phyloP scores from a whole-genome alignment of 129 eudicot genomes.

The Glebionis coronaria region DNA sequence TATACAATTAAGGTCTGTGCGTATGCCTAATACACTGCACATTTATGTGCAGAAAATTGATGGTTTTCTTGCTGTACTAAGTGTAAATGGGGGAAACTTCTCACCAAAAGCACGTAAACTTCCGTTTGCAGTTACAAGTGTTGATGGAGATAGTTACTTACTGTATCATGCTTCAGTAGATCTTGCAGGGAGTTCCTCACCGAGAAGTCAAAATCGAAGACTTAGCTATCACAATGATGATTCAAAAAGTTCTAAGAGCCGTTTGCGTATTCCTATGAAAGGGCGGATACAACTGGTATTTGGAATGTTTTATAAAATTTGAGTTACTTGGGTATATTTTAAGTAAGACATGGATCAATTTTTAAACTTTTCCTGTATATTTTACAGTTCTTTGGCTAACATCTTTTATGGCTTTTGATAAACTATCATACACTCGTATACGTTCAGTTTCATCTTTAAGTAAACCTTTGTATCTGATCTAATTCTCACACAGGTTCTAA shows the following conservation, averaged over 20 bases:
- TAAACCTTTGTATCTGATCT: slow-evolving; percentile 18
- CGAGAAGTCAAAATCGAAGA: slow-evolving; percentile 28
- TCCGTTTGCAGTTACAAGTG: slow-evolving; percentile 83
- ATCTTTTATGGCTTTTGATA: slow-evolving; percentile 6
- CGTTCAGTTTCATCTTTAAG: slow-evolving; percentile 11
- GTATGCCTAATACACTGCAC: slow-evolving; percentile 29
- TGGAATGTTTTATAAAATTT: slow-evolving; percentile 4
- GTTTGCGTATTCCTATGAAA: slow-evolving; percentile 80
- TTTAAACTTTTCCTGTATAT: background rate
- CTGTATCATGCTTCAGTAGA: slow-evolving; percentile 75
- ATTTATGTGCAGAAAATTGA: slow-evolving; percentile 56
- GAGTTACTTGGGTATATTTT: background rate
- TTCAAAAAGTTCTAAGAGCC: slow-evolving; percentile 37
- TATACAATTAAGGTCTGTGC: slow-evolving; percentile 15
- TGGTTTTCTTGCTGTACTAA: slow-evolving; percentile 79
- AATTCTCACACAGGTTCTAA: slow-evolving; percentile 57
- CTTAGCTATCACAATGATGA: slow-evolving; percentile 31
- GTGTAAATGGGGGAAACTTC: slow-evolving; percentile 67
- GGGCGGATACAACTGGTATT: slow-evolving; percentile 88
- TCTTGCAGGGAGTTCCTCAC: slow-evolving; percentile 45
- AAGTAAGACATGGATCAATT: background rate
- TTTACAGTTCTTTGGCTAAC: background rate
- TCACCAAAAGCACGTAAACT: slow-evolving; percentile 85
- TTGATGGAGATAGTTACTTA: slow-evolving; percentile 77
- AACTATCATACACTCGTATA: too few species aligned